Conservation (phyloP, 108 stramenopile species). For the Thalassiosira profunda region DNA sequence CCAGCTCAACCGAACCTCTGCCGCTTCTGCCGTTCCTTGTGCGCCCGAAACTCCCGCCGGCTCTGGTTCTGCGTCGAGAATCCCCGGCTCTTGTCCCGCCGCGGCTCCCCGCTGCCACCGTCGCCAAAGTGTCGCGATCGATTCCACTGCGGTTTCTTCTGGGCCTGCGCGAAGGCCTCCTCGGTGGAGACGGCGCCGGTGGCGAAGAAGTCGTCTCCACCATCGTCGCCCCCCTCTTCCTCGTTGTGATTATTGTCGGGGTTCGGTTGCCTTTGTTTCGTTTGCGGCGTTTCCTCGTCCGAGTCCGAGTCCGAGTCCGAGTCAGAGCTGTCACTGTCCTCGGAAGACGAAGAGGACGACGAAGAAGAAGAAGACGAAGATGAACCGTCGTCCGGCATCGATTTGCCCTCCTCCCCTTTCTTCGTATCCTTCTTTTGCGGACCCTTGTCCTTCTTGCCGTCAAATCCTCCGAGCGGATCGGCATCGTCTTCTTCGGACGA, state of each 20-base stretch:
- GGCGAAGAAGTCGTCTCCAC: slow-evolving; percentile 34
- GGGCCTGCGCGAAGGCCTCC: slow-evolving; percentile 29
- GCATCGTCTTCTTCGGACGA: slow-evolving; percentile 21
- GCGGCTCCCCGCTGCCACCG: slow-evolving; percentile 1
- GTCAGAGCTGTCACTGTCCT: slow-evolving; percentile 5
- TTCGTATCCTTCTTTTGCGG: slow-evolving; percentile 1
- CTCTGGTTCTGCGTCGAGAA: slow-evolving; percentile 41
- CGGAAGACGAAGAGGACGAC: slow-evolving; percentile 18
- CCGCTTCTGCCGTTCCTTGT: slow-evolving; percentile 33
- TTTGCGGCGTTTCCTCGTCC: slow-evolving; percentile 1
- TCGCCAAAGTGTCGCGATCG: neutral
- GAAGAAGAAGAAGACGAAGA: slow-evolving; percentile 40
- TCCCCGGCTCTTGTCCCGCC: slow-evolving; percentile 37
- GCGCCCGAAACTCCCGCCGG: slow-evolving; percentile 21
- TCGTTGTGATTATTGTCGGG: slow-evolving; percentile 3
- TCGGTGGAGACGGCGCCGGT: slow-evolving; percentile 26
- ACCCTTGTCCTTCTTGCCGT: neutral
- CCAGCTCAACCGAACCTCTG: slow-evolving; percentile 26
- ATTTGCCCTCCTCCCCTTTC: neutral
- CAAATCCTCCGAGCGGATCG: slow-evolving; percentile 29
- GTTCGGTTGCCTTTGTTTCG: slow-evolving; percentile 3
- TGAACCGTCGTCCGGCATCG: neutral
- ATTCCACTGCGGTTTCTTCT: slow-evolving; percentile 16
- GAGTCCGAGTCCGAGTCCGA: slow-evolving; percentile 15
- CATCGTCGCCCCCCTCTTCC: slow-evolving; percentile 6